Base-by-base conservation (phyloP, 179 eudicot species). In the Beta lomatogona region DNA sequence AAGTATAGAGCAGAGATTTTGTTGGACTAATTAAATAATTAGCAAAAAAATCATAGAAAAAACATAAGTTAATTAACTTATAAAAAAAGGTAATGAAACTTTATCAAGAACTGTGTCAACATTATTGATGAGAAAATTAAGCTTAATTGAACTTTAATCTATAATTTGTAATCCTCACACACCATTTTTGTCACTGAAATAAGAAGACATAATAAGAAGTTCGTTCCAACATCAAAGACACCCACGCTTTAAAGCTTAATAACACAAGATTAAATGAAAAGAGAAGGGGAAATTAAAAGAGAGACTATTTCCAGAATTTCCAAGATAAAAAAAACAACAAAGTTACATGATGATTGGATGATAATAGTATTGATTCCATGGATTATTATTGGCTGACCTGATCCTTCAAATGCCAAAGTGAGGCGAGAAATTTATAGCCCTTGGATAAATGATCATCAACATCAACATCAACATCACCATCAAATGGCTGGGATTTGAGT, bases 301-400 rank as follows among this genome's bases (percentile, higher is more conserved):
- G 28, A 52, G 14, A 74, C 79, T 83, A 84, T 84, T 77, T 84
- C 82, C 84, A 81, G 79, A 84, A 77, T 72, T 85, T 79, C 41
- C 74, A 75, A 81, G 78, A 76, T 75, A 77, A 76, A 82, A 72
- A 58, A 16, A 77, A 72, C 18, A 83, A 70, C 77, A 84, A 71
- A 9, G 81, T 80, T 79, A 85, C 83, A 85, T 72, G 50, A 72
- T 50, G 8, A 54, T 58, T 69, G 54, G 41, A 31, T 31, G 50
- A 66, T 36, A 36, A 36, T 36, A 36, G 41, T 36, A 36, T 36
- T 36, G 18, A 13, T n/a, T 67, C 78, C 78, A 57, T 59, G 65
- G 31, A 76, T 57, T 44, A 76, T 81, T 58, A 58, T 68, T 58
- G 55, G 85, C 87, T 85, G 85, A 82, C 87, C 87, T 82, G 22